Evolutionary conservation across 768 basidiomycete species (phyloP), one percentile per base, ranked within the genome.

Genomic region (Pisolithus orientalis): DNA sequence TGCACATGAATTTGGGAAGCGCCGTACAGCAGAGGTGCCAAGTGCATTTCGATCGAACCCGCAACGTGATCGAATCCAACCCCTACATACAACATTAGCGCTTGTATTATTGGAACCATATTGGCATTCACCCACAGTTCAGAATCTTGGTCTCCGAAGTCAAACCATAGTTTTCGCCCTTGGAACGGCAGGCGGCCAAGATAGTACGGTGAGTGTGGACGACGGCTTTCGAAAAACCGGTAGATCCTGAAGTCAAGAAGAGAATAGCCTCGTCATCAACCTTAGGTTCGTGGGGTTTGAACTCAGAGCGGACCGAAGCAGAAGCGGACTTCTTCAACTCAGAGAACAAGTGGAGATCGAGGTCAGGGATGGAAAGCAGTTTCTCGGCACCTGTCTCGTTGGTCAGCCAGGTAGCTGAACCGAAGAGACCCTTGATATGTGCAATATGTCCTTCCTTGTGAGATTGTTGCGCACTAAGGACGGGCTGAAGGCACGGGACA

Each of bases 51-150:
- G 1, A 72, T 59, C 5, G 72, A 65, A 17, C 68, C 70, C 3
- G 74, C 74, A 51, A 74, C 73, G 45, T 75, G 74, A 51, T 75
- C 73, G 37, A 75, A 72, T 11, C 70, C 69, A 44, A 75, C 71
- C 72, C 64, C 64, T 64, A 24, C 28, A 8, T 6, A 24, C 6
- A 5, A 13, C 17, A 14, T 44, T 28, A 44, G 43, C 43, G 7
- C 25, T 28, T 10, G 6, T 9, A 2, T 13, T 44, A 9, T 27
- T 24, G 25, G 5, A 8, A 25, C 5, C 13, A 17, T 25, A 27
- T 2, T 8, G 6, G 5, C n/a, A 10, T 4, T 43, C 2, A 44
- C 59, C 53, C 21, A 65, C 74, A 75, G 53, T 75, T 75, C 6
- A 74, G 52, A 29, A 72, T 59, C 14, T 54, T 65, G 2, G 72